These are phyloP conservation scores for Penicillium odoratum DNA, from an alignment of 495 filamentous ascomycete genomes.

Conservation along the genomic window DNA sequence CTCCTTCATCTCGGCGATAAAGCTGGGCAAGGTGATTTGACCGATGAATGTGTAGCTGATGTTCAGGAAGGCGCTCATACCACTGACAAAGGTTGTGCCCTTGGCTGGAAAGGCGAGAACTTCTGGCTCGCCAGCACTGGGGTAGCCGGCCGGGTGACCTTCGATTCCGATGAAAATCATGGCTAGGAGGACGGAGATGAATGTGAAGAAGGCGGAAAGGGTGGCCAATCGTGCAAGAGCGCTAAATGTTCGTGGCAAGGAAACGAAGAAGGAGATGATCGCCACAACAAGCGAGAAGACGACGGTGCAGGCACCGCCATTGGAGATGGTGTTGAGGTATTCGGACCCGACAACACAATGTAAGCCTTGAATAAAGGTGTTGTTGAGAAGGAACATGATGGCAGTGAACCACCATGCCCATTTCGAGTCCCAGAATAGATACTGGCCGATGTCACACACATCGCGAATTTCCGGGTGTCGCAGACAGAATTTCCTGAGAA, in stretches of 20 bases:
- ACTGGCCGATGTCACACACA: slow-evolving; percentile 88
- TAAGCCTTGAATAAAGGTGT: slow-evolving; percentile 83
- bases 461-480: slow-evolving; percentile 84
- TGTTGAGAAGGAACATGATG: slow-evolving; percentile 87
- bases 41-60: slow-evolving; percentile 93
- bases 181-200: slow-evolving; percentile 79
- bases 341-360: slow-evolving; percentile 78
- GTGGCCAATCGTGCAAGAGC: slow-evolving; percentile 75
- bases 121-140: slow-evolving; percentile 55
- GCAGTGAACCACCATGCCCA: slow-evolving; percentile 84
- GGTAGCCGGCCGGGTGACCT: slow-evolving; percentile 62
- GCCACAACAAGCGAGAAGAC: slow-evolving; percentile 69
- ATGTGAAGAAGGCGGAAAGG: slow-evolving; percentile 77
- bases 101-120: slow-evolving; percentile 64
- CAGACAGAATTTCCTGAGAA: slow-evolving; percentile 74
- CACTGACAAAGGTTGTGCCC: slow-evolving; percentile 75
- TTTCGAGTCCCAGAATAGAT: slow-evolving; percentile 76
- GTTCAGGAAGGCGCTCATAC: slow-evolving; percentile 82
- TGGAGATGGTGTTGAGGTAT: slow-evolving; percentile 82
- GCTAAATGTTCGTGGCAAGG: slow-evolving; percentile 78
- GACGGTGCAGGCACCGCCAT: slow-evolving; percentile 65
- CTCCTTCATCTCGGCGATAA: slow-evolving; percentile 90
- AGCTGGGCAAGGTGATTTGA: slow-evolving; percentile 86
- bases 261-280: slow-evolving; percentile 70
- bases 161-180: slow-evolving; percentile 76